Conservation (phyloP, 78 protist species). For the Blattamonas nauphoetae region DNA sequence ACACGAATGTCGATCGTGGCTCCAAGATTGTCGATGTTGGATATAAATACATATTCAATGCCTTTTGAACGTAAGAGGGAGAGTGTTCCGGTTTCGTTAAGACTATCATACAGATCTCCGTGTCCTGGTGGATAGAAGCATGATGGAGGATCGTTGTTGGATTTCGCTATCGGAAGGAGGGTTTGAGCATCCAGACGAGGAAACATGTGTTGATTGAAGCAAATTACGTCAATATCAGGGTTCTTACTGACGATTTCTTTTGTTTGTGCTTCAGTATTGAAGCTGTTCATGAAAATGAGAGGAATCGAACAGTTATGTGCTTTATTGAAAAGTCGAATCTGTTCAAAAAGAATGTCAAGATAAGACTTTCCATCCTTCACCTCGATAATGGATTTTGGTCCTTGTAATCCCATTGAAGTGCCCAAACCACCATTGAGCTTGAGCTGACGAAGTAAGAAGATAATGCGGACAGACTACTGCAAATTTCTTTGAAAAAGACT, state of each 20-base stretch:
- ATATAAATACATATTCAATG: conserved; percentile 69
- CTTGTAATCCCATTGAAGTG: conserved; percentile 94
- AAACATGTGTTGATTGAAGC: conserved; percentile 57
- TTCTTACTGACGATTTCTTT: conserved; percentile 49
- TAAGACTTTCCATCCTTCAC: conserved; percentile 66
- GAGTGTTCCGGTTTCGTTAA: conserved; percentile 48
- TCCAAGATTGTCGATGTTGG: conserved; percentile 94
- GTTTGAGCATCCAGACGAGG: conserved; percentile 70
- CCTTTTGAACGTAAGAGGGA: conserved; percentile 56
- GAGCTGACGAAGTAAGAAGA: too few relatives aligned
- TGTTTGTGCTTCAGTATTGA: conserved; percentile 79
- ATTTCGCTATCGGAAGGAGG: conserved; percentile 36
- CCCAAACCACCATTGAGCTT: conserved; percentile 94
- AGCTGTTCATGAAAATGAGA: conserved; percentile 89
- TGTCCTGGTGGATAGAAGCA: conserved; percentile 94
- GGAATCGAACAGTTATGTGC: too few relatives aligned
- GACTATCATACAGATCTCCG: conserved; percentile 70
- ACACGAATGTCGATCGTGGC: conserved; percentile 79
- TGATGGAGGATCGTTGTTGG: background rate
- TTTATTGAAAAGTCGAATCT: too few relatives aligned
- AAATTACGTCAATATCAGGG: conserved; percentile 37
- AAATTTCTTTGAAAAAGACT: conserved; percentile 31
- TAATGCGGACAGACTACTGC: too few relatives aligned
- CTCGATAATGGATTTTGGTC: conserved; percentile 79
- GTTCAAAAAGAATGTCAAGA: conserved; percentile 77